Evolutionary conservation across 78 protist genomes (phyloP), one percentile per base, ranked within the genome.

Genomic region (Dictyostelium capitatum): DNA sequence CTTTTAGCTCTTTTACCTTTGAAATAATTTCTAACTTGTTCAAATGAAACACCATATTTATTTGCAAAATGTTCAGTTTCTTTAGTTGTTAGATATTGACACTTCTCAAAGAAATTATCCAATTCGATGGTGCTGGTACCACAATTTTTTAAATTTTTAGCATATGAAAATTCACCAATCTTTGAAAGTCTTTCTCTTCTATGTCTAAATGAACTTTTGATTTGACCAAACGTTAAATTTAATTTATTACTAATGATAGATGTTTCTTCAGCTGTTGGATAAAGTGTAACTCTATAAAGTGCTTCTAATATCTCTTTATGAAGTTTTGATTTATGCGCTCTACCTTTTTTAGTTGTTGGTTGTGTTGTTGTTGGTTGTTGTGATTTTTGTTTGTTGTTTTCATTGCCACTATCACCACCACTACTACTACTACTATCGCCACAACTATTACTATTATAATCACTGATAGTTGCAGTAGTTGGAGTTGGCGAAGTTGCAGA

Each of bases 21-120:
- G 25, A 59, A 59, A 59, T 59, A 59, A 9, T 59, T 59, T 59
- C 25, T 59, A 9, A 59, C n/a, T 59, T 59, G 69, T 59, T 59
- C 69, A 59, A 59, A 59, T 23, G 69, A 59, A 9, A 59, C 69
- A 20, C 25, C 69, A 59, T 59, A 59, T 0, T 9, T 1, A 6
- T 28, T 3, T 10, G 69, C 69, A 59, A 59, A 59, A 0, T 59
- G 32, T 59, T 59, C 69, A 23, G 69, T 59, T 9, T 59, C 69
- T 59, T 23, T 59, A 9, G 69, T 59, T 4, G 69, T 59, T 59
- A 59, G 0, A 14, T 59, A 59, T 59, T 59, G n/a, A 59, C 69
- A 59, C n/a, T 59, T 59, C 8, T 59, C 69, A 59, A 59, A 59
- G 69, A 59, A 59, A 6, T 59, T 59, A 59, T 59, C 69, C 32